Base-by-base conservation (phyloP, 352 stramenopile species). In the Globisporangium parvum region DNA sequence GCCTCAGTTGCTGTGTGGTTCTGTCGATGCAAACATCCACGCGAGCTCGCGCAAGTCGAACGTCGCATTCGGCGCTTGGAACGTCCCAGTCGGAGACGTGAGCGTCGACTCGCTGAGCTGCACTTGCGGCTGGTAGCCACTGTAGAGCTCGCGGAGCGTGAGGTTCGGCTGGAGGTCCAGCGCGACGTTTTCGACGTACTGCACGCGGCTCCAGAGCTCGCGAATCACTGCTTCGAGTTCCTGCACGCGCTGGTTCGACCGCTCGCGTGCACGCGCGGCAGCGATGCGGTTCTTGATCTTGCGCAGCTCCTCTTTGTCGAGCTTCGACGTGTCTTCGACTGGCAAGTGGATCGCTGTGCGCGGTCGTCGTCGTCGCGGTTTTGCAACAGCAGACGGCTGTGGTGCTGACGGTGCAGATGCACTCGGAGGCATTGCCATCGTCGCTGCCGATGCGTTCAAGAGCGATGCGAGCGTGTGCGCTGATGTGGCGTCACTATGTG, bases 221-320 rank as follows among this genome's bases (percentile, higher is more conserved):
- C 69, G 73, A 14, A 86, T 67, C 15, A 69, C 75, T 24, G 67
- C 70, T 44, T 88, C 71, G 8, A 88, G 60, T 28, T 84, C 72
- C 8, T 57, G 53, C 11, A 76, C 65, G 28, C 77, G 73, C 23
- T 81, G 75, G 52, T 85, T 72, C 6, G 78, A 71, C 12, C 78
- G 75, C 42, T 69, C 66, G 2, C 78, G 73, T 31, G 78, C 77
- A 1, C 78, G 71, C 21, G 77, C 76, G 8, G 78, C 78, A 0
- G 78, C 75, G 53, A 88, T 75, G 8, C 78, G 78, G 63, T 88
- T 88, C 60, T 88, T 88, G 50, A 82, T 70, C 51, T 80, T 80
- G 59, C 77, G 72, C 33, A 88, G 65, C 55, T 88, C 75, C 28
- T 71, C 65, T 28, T 69, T 68, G 66, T 71, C 70, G 33, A 88